These are phyloP conservation scores for Citrullus mucosospermus DNA, from an alignment of 306 rosid species.

Conservation along the genomic window DNA sequence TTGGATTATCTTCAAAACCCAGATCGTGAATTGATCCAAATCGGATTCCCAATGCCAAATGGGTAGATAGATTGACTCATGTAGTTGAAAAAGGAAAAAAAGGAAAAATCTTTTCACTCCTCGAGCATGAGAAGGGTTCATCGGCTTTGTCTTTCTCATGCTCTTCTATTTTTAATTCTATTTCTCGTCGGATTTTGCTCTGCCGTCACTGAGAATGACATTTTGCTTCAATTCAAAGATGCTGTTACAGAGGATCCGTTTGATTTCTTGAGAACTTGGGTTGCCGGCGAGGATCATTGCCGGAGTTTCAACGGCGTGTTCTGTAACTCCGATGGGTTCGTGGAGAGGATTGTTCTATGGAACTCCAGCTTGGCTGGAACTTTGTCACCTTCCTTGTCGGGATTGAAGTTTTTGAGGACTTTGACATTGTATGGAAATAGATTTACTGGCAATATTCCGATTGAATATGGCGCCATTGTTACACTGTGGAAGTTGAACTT, in stretches of 20 bases:
- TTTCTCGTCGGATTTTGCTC: conserved; percentile 27
- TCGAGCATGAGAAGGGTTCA: conserved; percentile 76
- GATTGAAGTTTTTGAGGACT: conserved; percentile 62
- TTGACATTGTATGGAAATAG: conserved; percentile 78
- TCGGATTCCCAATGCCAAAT: conserved; percentile 44
- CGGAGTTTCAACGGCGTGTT: conserved; percentile 43
- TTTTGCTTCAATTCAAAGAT: conserved; percentile 83
- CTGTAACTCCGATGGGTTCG: conserved; percentile 63
- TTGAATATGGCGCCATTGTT: conserved; percentile 44
- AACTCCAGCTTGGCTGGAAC: conserved; percentile 73
- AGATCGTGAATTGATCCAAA: conserved; percentile 19
- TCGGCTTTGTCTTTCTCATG: conserved; percentile 49
- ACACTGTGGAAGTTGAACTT: conserved; percentile 87
- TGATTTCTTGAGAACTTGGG: conserved; percentile 53
- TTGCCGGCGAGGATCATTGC: conserved; percentile 55
- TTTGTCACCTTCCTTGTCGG: conserved; percentile 55
- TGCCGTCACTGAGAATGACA: conserved; percentile 52
- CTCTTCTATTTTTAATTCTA: conserved; percentile 41
- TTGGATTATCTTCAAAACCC: conserved; percentile 20
- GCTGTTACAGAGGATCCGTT: conserved; percentile 61
- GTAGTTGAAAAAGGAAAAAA: background rate
- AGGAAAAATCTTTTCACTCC: conserved; percentile 7
- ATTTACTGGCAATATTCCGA: conserved; percentile 61
- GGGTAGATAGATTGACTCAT: conserved; percentile 49
- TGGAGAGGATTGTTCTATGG: conserved; percentile 78